Base-by-base conservation (phyloP, 192 early-diverging fungal genomes). In the Paraglomus occultum region DNA sequence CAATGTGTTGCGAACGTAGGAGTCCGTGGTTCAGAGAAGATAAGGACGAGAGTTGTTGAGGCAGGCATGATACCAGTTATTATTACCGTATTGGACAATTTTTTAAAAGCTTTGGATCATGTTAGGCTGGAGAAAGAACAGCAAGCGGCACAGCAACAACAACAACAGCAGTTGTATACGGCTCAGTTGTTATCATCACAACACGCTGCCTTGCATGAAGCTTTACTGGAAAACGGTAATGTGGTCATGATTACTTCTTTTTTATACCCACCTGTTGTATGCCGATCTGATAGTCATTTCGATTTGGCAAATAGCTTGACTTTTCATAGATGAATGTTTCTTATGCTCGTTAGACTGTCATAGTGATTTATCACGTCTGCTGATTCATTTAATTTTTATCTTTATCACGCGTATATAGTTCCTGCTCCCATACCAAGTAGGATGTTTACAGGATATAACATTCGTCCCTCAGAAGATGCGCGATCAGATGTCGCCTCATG, bases 1-100 rank as follows among this genome's bases (percentile, higher is more conserved):
- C 90, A 93, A 51, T 92, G 90, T 67, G 85, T 95, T 6, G 91
- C 90, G 55, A 94, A 94, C 75, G 85, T 95, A 48, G 92, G 93
- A 43, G 85, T 95, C 5, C 83, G 94, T 4, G 94, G 93, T 18
- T 89, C 91, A 9, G 83, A 89, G 43, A 78, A 85, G 42, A 88
- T 98, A 22, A 75, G 94, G 17, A 87, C 88, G 55, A 82, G 92
- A 48, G 87, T 96, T 46, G 94, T 95, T 6, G 85, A 95, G 54
- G 94, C 90, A 46, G 92, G 92, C 8, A 85, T 94, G 47, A 84
- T 98, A 20, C 82, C 87, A 8, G 85, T 96, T 46, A 86, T 97
- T n/a, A 83, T 92, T 48, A 85, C 86, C 49, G 85, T 96, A 45
- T 84, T 97, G 60, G 83, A 84, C 51, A 84, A 82, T 68, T 84